phyloP scores from a whole-genome alignment of 495 filamentous ascomycete species.

The Hypomontagnella submonticulosa region DNA sequence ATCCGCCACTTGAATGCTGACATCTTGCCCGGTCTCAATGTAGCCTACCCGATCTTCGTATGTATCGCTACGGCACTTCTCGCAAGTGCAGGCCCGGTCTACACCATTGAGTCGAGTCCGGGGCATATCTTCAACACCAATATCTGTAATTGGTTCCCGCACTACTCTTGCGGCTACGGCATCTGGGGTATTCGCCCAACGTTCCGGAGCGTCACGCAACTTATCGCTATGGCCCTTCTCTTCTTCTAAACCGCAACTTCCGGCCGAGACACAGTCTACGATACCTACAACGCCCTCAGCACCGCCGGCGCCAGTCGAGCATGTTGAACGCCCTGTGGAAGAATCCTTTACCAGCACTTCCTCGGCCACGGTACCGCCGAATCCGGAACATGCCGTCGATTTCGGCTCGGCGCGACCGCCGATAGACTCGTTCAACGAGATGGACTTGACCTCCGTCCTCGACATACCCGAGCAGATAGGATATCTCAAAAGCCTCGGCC shows the following conservation, averaged over 20 bases:
- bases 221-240: constrained; percentile 50
- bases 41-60: constrained; percentile 28
- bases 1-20: constrained; percentile 32
- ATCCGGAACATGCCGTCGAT: constrained; percentile 9
- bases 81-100: constrained; percentile 32
- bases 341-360: not conserved
- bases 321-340: not conserved
- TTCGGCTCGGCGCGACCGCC: not conserved
- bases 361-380: constrained; percentile 2
- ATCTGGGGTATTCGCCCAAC: constrained; percentile 44
- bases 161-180: constrained; percentile 17
- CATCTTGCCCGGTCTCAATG: constrained; percentile 13
- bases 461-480: constrained; percentile 78
- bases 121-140: constrained; percentile 1
- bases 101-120: constrained; percentile 11
- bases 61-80: constrained; percentile 36
- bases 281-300: constrained; percentile 8
- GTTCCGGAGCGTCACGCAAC: constrained; percentile 43
- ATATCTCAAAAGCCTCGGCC: constrained; percentile 81
- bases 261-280: constrained; percentile 17
- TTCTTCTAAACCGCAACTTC: constrained; percentile 33
- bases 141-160: constrained; percentile 11
- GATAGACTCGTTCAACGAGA: constrained; percentile 32
- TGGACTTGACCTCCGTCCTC: constrained; percentile 57
- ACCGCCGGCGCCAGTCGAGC: not conserved